Percentiles rank a stretch among this genome's conserved stretches.
Evolutionary conservation across 108 stramenopile species (phyloP).

Genomic region (Cylindrotheca fusiformis): DNA sequence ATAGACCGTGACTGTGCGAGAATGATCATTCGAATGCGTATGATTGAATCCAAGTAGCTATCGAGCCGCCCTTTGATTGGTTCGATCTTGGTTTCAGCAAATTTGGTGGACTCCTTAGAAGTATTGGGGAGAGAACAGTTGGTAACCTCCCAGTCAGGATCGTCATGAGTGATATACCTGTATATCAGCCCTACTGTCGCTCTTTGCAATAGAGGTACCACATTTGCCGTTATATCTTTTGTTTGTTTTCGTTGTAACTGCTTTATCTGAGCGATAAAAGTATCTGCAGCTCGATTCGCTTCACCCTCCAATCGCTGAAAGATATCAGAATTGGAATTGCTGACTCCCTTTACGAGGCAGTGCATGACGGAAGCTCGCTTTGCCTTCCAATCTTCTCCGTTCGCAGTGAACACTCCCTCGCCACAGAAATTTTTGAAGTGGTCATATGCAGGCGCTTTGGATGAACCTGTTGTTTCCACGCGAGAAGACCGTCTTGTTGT

Average conservation of each 20-base stretch:
- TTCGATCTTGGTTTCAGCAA: no score
- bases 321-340: conserved; percentile 20
- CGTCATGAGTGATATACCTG: conserved; percentile 70
- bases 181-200: conserved; percentile 80
- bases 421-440: conserved; percentile 92
- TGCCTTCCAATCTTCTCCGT: conserved; percentile 88
- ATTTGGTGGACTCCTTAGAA: conserved; percentile 3
- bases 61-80: conserved; percentile 22
- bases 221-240: conserved; percentile 23
- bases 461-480: conserved; percentile 45
- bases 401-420: conserved; percentile 87
- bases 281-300: conserved; percentile 61
- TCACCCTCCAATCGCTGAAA: conserved; percentile 48
- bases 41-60: conserved; percentile 74
- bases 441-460: conserved; percentile 88
- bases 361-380: conserved; percentile 87
- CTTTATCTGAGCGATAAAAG: conserved; percentile 32
- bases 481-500: conserved; percentile 2
- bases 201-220: conserved; percentile 73
- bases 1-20: conserved; percentile 89
- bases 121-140: not conserved
- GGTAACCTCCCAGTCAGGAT: conserved; percentile 21
- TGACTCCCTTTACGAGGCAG: conserved; percentile 45
- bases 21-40: conserved; percentile 88
- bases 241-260: not conserved